Conservation (phyloP, 2,329 filamentous ascomycete species). For the Colletotrichum euphorbiae region DNA sequence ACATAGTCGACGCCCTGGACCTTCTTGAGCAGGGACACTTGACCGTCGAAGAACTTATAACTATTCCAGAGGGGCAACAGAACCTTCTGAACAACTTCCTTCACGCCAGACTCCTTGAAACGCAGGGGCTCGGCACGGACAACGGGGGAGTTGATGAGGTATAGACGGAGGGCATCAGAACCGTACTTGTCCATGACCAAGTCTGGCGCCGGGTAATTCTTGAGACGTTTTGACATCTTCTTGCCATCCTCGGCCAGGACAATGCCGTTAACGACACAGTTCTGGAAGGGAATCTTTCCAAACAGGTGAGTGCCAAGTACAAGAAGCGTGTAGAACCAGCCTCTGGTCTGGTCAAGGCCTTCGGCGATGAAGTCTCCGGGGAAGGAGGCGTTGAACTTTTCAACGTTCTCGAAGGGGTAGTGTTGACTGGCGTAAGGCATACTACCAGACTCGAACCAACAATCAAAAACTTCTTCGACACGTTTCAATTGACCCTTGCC, state of each 20-base stretch:
- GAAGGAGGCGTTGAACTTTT: slow-evolving; percentile 83
- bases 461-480: slow-evolving; percentile 92
- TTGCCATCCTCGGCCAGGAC: slow-evolving; percentile 95
- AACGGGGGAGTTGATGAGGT: slow-evolving; percentile 96
- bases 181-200: slow-evolving; percentile 89
- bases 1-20: slow-evolving; percentile 79
- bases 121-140: slow-evolving; percentile 90
- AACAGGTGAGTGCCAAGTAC: slow-evolving; percentile 92
- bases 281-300: slow-evolving; percentile 87
- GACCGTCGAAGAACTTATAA: slow-evolving; percentile 95
- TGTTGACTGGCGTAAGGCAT: slow-evolving; percentile 95
- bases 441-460: slow-evolving; percentile 95
- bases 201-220: slow-evolving; percentile 93
- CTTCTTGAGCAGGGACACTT: slow-evolving; percentile 89
- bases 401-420: slow-evolving; percentile 91
- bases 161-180: slow-evolving; percentile 92
- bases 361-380: slow-evolving; percentile 96
- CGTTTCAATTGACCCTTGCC: slow-evolving; percentile 86
- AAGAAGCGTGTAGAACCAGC: slow-evolving; percentile 95
- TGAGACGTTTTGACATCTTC: slow-evolving; percentile 98
- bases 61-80: slow-evolving; percentile 94
- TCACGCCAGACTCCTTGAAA: slow-evolving; percentile 93
- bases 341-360: slow-evolving; percentile 91
- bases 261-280: slow-evolving; percentile 96
- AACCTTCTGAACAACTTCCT: slow-evolving; percentile 94